A percentile compares a stretch with the other conserved stretches of the same genome.
Conservation (phyloP, 75 land plant species). For the Picea sitchensis region DNA sequence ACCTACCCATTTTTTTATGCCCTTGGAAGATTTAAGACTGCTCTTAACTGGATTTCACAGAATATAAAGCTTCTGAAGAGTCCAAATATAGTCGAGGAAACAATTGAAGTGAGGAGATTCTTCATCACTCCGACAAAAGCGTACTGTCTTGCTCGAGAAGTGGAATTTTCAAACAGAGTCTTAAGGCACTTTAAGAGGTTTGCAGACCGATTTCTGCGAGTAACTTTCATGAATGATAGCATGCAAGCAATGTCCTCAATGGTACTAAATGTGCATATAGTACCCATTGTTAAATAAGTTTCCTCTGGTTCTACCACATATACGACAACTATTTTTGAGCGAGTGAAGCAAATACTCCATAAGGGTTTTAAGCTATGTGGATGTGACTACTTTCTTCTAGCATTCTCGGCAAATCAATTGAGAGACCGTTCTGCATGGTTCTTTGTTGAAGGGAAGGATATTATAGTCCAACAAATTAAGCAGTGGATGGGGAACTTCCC, state of each 20-base stretch:
- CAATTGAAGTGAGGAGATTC: constrained; percentile 59
- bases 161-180: constrained; percentile 84
- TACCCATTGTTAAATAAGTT: constrained; percentile 47
- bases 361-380: constrained; percentile 58
- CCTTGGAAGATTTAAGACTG: constrained; percentile 32
- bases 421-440: constrained; percentile 88
- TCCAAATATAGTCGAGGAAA: constrained; percentile 22
- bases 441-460: constrained; percentile 52
- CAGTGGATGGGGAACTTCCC: constrained; percentile 83
- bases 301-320: constrained; percentile 19
- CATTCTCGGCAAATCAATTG: constrained; percentile 83
- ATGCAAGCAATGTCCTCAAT: constrained; percentile 42
- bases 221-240: constrained; percentile 69
- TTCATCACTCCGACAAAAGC: constrained; percentile 87
- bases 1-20: constrained; percentile 60
- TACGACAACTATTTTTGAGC: constrained; percentile 30
- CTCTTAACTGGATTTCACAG: constrained; percentile 61
- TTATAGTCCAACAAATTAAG: constrained; percentile 31
- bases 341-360: constrained; percentile 36
- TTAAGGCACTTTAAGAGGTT: constrained; percentile 46
- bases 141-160: constrained; percentile 73
- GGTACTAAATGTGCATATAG: constrained; percentile 35
- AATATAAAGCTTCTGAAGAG: constrained; percentile 35
- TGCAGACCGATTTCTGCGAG: constrained; percentile 68
- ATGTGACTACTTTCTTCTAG: constrained; percentile 71